Conservation (phyloP, 176 grass and related monocot genomes). For the Musa troglodytarum region DNA sequence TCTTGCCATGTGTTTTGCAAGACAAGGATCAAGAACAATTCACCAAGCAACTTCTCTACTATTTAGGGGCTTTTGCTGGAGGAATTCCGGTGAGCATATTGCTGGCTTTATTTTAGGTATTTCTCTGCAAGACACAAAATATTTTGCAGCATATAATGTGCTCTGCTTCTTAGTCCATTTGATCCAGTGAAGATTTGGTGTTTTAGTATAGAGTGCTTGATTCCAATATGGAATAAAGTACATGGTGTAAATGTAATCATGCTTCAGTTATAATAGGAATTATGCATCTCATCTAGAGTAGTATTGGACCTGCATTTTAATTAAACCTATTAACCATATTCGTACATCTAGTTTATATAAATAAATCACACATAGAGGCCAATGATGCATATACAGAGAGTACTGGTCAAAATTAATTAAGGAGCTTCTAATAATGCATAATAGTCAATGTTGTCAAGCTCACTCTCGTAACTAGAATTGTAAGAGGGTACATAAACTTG, state of each 20-base stretch:
- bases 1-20: slow-evolving; percentile 47
- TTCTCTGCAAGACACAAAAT: slow-evolving; percentile 48
- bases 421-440: background rate
- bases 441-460: background rate
- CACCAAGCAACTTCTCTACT: slow-evolving; percentile 77
- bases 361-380: background rate
- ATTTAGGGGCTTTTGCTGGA: slow-evolving; percentile 78
- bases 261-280: background rate
- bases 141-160: slow-evolving; percentile 2
- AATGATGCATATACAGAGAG: too few species aligned
- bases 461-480: too few species aligned
- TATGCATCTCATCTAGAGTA: background rate
- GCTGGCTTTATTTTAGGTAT: slow-evolving; percentile 86
- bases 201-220: too few species aligned
- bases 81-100: slow-evolving; percentile 99
- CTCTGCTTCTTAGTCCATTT: background rate
- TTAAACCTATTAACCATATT: background rate
- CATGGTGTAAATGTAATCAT: background rate
- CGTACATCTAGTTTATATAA: background rate
- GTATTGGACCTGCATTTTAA: background rate
- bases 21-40: slow-evolving; percentile 97
- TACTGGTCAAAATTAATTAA: background rate
- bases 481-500: too few species aligned
- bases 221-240: background rate
- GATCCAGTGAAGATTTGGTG: slow-evolving; percentile 5